A percentile compares a stretch with the other conserved stretches of the same genome.
These are phyloP conservation scores for Pseudocercospora fuligena DNA, from an alignment of 2,329 filamentous ascomycete genomes.

Conservation along the genomic window DNA sequence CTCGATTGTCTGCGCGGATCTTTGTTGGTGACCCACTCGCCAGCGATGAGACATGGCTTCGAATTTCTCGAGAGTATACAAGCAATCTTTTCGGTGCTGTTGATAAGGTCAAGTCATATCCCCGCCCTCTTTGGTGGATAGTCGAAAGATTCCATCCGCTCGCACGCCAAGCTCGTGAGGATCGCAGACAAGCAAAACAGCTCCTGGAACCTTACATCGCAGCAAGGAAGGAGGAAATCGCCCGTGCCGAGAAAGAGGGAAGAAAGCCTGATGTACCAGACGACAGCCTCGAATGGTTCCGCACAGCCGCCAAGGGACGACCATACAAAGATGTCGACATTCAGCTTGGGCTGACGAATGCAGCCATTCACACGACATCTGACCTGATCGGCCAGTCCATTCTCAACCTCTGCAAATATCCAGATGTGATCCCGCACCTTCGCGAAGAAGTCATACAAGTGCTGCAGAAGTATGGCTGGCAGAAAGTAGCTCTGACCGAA, in stretches of 20 bases:
- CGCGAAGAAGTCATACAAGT: conserved; percentile 33
- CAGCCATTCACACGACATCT: conserved; percentile 38
- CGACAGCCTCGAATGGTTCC: conserved; percentile 39
- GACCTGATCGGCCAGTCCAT: conserved; percentile 35
- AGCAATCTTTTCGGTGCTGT: conserved; percentile 42
- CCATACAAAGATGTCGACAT: conserved; percentile 27
- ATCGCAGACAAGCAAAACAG: conserved; percentile 39
- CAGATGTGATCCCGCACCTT: conserved; percentile 31
- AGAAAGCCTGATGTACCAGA: conserved; percentile 25
- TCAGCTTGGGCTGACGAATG: conserved; percentile 32
- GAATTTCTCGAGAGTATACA: conserved; percentile 44
- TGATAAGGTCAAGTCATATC: conserved; percentile 42
- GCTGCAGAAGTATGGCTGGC: conserved; percentile 36
- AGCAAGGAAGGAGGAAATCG: conserved; percentile 23
- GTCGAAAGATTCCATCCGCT: conserved; percentile 43
- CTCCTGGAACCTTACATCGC: conserved; percentile 44
- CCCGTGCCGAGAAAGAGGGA: conserved; percentile 23
- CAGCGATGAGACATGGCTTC: conserved; percentile 48
- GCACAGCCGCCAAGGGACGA: conserved; percentile 31
- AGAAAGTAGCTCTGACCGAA: conserved; percentile 38
- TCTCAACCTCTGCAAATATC: conserved; percentile 22
- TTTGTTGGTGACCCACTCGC: conserved; percentile 46
- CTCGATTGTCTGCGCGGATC: conserved; percentile 47
- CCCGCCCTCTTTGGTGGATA: conserved; percentile 42
- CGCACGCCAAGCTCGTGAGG: conserved; percentile 40